Percentiles rank a stretch among this genome's conserved stretches.
Conservation (phyloP, 352 stramenopile species). For the Pythium biforme region DNA sequence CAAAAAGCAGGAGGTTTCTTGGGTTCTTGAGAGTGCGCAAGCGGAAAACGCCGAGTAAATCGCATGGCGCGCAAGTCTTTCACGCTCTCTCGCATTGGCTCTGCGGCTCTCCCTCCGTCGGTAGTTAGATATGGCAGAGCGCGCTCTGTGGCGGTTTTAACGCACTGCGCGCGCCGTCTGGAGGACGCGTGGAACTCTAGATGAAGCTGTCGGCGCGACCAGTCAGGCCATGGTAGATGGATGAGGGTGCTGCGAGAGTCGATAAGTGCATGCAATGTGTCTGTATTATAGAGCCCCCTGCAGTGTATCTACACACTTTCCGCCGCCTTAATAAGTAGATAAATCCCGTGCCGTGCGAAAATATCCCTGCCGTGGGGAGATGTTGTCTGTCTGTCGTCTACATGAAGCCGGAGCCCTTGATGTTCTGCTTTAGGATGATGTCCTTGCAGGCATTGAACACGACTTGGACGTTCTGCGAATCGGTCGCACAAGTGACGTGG, state of each 20-base stretch:
- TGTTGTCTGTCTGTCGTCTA: slow-evolving; percentile 31
- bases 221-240: too few species aligned
- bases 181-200: background rate
- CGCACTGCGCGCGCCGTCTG: background rate
- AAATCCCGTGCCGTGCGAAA: slow-evolving; percentile 11
- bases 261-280: slow-evolving; percentile 19
- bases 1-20: background rate
- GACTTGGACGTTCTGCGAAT: slow-evolving; percentile 96
- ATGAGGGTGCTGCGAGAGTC: too few species aligned
- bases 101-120: background rate
- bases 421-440: slow-evolving; percentile 94
- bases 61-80: background rate
- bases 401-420: slow-evolving; percentile 91
- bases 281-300: slow-evolving; percentile 16
- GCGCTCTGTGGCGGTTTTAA: background rate
- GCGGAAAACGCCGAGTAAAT: too few species aligned
- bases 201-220: background rate
- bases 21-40: too few species aligned
- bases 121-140: slow-evolving; percentile 7
- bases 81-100: background rate
- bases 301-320: slow-evolving; percentile 24
- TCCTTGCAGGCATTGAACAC: slow-evolving; percentile 97
- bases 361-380: slow-evolving; percentile 8
- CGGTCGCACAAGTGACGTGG: slow-evolving; percentile 95
- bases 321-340: slow-evolving; percentile 26